phyloP scores from a whole-genome alignment of 768 basidiomycete species.

The Paxillus involutus region DNA sequence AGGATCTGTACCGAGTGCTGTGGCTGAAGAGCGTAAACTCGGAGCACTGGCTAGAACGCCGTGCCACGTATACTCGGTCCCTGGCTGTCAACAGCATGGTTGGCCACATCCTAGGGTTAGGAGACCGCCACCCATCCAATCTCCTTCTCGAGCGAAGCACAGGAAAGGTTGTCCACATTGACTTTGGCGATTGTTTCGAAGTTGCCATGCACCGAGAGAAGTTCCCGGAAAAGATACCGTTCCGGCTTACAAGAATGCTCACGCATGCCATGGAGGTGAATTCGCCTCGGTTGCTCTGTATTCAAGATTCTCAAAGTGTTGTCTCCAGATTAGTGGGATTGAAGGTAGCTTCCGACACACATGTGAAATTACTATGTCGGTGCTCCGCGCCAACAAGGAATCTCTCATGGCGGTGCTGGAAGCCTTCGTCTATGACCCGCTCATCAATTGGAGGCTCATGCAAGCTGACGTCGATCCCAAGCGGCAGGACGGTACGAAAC shows the following conservation, averaged over 20 bases:
- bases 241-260: slow-evolving; percentile 97
- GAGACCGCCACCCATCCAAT: slow-evolving; percentile 98
- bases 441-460: slow-evolving; percentile 96
- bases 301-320: slow-evolving; percentile 3
- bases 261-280: slow-evolving; percentile 98
- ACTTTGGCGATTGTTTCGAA: slow-evolving; percentile 98
- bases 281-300: background rate
- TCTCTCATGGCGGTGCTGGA: slow-evolving; percentile 99
- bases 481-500: slow-evolving; percentile 60
- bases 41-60: slow-evolving; percentile 96
- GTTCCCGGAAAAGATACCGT: slow-evolving; percentile 98
- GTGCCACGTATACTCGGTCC: slow-evolving; percentile 93
- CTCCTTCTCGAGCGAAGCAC: slow-evolving; percentile 86
- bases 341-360: slow-evolving; percentile 95
- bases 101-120: slow-evolving; percentile 94
- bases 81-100: slow-evolving; percentile 98
- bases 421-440: slow-evolving; percentile 97
- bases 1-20: slow-evolving; percentile 93
- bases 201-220: slow-evolving; percentile 98
- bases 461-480: slow-evolving; percentile 77
- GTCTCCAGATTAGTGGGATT: slow-evolving; percentile 88
- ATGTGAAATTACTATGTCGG: slow-evolving; percentile 97
- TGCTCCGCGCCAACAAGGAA: slow-evolving; percentile 95
- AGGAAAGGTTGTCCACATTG: slow-evolving; percentile 95
- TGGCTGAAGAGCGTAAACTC: slow-evolving; percentile 97